A percentile compares a stretch with the other conserved stretches of the same genome.
Conservation (phyloP, 768 basidiomycete genomes). For the Chalciporus pseudorubinellus region DNA sequence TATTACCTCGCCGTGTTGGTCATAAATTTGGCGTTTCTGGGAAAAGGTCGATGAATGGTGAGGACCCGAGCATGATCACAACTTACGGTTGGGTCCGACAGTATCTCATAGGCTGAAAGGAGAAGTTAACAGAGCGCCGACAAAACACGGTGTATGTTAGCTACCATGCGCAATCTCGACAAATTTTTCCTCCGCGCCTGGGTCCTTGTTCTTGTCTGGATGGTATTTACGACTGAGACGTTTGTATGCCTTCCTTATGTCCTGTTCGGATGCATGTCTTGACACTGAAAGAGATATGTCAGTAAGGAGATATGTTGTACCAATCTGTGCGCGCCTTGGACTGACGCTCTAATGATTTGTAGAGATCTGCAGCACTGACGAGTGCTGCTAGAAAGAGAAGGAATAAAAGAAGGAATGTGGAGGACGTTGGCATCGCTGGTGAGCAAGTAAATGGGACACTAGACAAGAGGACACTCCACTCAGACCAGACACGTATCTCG, state of each 20-base stretch:
- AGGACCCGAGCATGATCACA: neutral
- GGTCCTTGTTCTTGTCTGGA: slow-evolving; percentile 93
- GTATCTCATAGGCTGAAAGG: slow-evolving; percentile 82
- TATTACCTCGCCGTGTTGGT: slow-evolving; percentile 82
- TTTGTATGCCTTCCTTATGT: slow-evolving; percentile 92
- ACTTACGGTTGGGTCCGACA: slow-evolving; percentile 78
- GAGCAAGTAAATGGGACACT: neutral
- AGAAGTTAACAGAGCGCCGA: slow-evolving; percentile 1
- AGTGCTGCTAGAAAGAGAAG: slow-evolving; percentile 30
- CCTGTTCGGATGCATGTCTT: slow-evolving; percentile 78
- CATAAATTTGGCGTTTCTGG: slow-evolving; percentile 92
- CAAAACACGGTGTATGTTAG: slow-evolving; percentile 18
- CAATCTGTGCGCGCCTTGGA: slow-evolving; percentile 34
- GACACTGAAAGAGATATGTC: slow-evolving; percentile 44
- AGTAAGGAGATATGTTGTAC: slow-evolving; percentile 19
- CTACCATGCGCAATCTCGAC: slow-evolving; percentile 88
- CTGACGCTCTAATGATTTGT: slow-evolving; percentile 81
- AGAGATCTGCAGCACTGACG: slow-evolving; percentile 64
- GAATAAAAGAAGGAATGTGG: slow-evolving; percentile 29
- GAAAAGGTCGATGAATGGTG: slow-evolving; percentile 3
- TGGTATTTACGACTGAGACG: slow-evolving; percentile 85
- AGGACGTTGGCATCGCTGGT: slow-evolving; percentile 24
- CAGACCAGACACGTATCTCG: slow-evolving; percentile 28
- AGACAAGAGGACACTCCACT: neutral
- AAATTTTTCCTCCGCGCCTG: slow-evolving; percentile 79